These are phyloP conservation scores for Colletotrichum salicis DNA, from an alignment of 2,329 filamentous ascomycete genomes.

Conservation along the genomic window DNA sequence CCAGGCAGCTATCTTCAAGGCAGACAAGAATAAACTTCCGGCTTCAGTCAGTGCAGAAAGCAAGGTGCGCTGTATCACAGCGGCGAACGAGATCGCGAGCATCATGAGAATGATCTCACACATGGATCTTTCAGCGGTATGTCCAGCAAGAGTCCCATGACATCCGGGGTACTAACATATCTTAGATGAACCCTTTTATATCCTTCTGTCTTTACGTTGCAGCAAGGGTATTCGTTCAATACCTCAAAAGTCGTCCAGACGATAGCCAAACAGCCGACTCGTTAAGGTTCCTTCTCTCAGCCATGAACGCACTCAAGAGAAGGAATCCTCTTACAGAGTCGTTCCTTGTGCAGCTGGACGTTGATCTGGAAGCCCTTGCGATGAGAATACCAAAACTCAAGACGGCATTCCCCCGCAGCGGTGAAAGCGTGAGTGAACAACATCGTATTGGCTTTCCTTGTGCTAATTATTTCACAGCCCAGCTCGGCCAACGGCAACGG, in stretches of 20 bases:
- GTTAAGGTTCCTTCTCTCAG: constrained; percentile 87
- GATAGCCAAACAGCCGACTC: constrained; percentile 83
- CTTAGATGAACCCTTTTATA: constrained; percentile 92
- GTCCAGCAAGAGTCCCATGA: constrained; percentile 43
- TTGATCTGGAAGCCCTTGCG: constrained; percentile 83
- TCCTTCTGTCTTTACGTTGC: constrained; percentile 97
- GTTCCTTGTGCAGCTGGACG: constrained; percentile 91
- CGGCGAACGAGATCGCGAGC: constrained; percentile 91
- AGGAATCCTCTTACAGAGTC: constrained; percentile 94
- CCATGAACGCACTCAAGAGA: constrained; percentile 88
- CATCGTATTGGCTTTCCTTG: not conserved
- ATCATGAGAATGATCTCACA: constrained; percentile 97
- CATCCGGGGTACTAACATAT: constrained; percentile 38
- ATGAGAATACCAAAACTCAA: constrained; percentile 68
- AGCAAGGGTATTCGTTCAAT: constrained; percentile 93
- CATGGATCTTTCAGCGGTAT: constrained; percentile 82
- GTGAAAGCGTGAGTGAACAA: constrained; percentile 58
- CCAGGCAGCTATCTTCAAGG: constrained; percentile 97
- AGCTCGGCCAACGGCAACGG: constrained; percentile 36
- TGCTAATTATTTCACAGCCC: constrained; percentile 41
- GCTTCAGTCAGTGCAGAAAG: constrained; percentile 85
- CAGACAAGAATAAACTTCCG: constrained; percentile 86
- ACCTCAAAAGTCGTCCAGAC: constrained; percentile 91
- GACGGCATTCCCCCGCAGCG: constrained; percentile 63
- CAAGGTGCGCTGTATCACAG: constrained; percentile 91